These are phyloP conservation scores for Starmerella bacillaris DNA, from an alignment of 805 yeast genomes.

Conservation along the genomic window DNA sequence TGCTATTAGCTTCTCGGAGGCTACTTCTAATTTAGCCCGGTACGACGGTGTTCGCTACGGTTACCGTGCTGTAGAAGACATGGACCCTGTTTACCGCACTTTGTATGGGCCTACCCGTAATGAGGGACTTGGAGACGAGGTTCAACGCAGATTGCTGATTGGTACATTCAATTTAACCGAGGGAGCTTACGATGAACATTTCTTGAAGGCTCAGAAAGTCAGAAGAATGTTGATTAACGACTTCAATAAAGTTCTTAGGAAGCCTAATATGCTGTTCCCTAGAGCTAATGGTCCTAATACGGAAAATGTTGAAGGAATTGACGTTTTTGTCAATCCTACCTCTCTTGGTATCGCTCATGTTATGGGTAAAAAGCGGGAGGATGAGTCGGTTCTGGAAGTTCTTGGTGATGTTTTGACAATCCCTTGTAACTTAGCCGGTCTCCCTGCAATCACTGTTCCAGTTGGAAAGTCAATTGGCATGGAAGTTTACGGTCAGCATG, in stretches of 20 bases:
- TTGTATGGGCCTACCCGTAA: constrained; percentile 44
- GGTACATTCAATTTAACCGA: constrained; percentile 79
- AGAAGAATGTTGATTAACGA: constrained; percentile 45
- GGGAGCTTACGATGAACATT: constrained; percentile 54
- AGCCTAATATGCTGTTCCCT: constrained; percentile 20
- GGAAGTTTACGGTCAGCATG: constrained; percentile 73
- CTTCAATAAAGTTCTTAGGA: constrained; percentile 41
- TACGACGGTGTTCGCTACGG: constrained; percentile 89
- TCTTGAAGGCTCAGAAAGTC: constrained; percentile 51
- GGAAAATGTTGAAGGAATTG: constrained; percentile 25
- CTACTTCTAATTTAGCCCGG: constrained; percentile 76
- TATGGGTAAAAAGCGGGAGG: constrained; percentile 28
- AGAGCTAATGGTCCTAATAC: constrained; percentile 5
- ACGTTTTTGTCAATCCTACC: constrained; percentile 60
- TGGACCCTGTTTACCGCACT: constrained; percentile 17
- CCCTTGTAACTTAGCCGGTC: constrained; percentile 80
- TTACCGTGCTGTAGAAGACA: constrained; percentile 26
- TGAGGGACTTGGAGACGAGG: constrained; percentile 62
- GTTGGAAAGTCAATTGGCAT: constrained; percentile 30
- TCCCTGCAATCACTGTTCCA: constrained; percentile 75
- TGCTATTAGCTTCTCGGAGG: constrained; percentile 81
- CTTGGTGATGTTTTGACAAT: constrained; percentile 72
- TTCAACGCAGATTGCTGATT: constrained; percentile 58
- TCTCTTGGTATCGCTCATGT: constrained; percentile 39
- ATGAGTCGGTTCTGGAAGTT: constrained; percentile 40